These are phyloP conservation scores for Bruguiera sexangula DNA, from an alignment of 345 rosid genomes.

Conservation along the genomic window DNA sequence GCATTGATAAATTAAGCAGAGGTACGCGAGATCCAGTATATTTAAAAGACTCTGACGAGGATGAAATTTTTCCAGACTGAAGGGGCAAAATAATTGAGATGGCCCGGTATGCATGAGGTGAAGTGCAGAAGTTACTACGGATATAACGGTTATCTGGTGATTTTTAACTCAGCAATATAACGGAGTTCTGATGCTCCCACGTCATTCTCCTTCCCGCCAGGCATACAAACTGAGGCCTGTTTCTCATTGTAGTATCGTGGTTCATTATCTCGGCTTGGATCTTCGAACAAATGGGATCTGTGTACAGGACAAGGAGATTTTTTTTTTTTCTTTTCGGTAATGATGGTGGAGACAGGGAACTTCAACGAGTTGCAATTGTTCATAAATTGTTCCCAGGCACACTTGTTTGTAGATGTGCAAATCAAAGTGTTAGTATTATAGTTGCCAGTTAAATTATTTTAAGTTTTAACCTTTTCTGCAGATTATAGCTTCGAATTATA, in stretches of 20 bases:
- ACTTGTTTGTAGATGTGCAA: background rate
- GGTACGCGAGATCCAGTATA: constrained; percentile 24
- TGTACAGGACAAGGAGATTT: constrained; percentile 23
- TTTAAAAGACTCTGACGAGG: constrained; percentile 29
- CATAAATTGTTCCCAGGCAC: constrained; percentile 23
- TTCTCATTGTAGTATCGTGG: background rate
- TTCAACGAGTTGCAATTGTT: constrained; percentile 31
- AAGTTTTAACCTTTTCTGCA: background rate
- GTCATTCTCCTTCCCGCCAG: too few species aligned
- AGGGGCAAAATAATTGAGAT: background rate
- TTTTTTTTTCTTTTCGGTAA: too few species aligned
- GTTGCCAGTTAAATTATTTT: background rate
- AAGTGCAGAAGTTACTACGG: background rate
- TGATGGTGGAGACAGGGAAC: background rate
- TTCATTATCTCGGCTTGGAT: background rate
- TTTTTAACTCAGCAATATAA: background rate
- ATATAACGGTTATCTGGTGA: background rate
- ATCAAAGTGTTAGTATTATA: background rate
- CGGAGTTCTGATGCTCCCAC: background rate
- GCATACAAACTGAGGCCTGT: constrained; percentile 12
- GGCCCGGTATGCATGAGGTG: background rate
- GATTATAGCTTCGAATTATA: background rate
- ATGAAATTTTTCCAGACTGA: constrained; percentile 38
- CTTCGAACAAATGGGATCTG: constrained; percentile 5
- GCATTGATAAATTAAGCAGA: constrained; percentile 18